Conservation (phyloP, 164 flowering plant genomes). For the Stephania cephalantha region DNA sequence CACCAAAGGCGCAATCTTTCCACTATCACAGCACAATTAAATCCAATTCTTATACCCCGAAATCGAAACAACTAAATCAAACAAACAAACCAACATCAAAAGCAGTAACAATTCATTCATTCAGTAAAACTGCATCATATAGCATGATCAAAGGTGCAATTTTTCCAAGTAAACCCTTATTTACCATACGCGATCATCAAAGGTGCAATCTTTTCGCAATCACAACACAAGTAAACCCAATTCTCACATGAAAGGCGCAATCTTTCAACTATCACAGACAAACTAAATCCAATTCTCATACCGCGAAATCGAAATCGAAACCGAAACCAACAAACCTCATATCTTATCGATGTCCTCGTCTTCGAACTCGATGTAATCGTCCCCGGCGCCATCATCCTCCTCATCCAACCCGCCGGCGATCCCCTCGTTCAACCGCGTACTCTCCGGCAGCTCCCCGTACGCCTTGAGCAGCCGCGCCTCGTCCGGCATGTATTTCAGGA, state of each 20-base stretch:
- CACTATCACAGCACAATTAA: too few relatives aligned
- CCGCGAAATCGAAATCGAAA: background rate
- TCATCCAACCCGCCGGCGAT: constrained; percentile 44
- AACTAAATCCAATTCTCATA: too few relatives aligned
- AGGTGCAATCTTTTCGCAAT: background rate
- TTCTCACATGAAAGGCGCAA: background rate
- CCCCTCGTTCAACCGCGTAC: constrained; percentile 50
- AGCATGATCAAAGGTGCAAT: too few relatives aligned
- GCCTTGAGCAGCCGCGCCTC: constrained; percentile 63
- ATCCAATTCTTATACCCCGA: too few relatives aligned
- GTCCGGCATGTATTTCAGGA: constrained; percentile 62
- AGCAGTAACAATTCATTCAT: background rate
- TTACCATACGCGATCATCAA: background rate
- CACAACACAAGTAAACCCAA: background rate
- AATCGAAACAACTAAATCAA: too few relatives aligned
- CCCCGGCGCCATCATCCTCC: constrained; percentile 46
- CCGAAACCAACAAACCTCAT: constrained; percentile 16
- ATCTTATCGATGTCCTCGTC: constrained; percentile 64
- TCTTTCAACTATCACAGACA: too few relatives aligned
- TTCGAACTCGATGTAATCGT: constrained; percentile 52
- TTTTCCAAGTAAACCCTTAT: background rate
- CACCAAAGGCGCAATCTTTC: too few relatives aligned
- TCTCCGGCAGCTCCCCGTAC: constrained; percentile 59
- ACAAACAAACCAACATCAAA: background rate
- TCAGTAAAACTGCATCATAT: background rate